phyloP scores from a whole-genome alignment of 1,284 basidiomycete species.

The Trametes sp. region DNA sequence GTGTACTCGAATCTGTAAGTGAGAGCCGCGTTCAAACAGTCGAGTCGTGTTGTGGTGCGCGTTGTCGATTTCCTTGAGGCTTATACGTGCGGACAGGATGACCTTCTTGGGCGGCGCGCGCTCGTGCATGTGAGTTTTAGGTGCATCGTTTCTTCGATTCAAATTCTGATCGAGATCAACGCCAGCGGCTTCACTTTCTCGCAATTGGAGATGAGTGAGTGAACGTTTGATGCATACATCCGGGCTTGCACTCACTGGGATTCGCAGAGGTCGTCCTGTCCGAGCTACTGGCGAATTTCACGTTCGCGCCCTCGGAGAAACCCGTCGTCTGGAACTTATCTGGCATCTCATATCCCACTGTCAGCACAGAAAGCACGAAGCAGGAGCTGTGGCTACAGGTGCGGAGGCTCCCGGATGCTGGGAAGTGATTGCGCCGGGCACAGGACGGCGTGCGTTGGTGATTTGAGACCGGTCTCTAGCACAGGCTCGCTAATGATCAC shows the following conservation, averaged over 20 bases:
- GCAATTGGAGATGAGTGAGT: conserved; percentile 46
- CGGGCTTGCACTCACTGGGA: conserved; percentile 17
- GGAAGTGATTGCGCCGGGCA: too few relatives aligned
- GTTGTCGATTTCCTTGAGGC: background rate
- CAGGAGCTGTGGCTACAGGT: conserved; percentile 31
- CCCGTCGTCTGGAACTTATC: conserved; percentile 29
- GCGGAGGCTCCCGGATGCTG: background rate
- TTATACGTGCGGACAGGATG: conserved; percentile 38
- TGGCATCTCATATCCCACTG: conserved; percentile 31
- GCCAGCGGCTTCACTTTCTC: conserved; percentile 43
- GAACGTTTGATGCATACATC: conserved; percentile 13
- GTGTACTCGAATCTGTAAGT: conserved; percentile 36
- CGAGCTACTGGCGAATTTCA: conserved; percentile 24
- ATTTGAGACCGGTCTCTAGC: too few relatives aligned
- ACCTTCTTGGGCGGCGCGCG: conserved; percentile 44
- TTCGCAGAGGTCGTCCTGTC: conserved; percentile 23
- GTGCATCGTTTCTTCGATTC: background rate
- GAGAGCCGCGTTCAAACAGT: too few relatives aligned
- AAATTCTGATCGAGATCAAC: background rate
- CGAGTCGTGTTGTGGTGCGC: too few relatives aligned
- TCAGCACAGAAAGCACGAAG: conserved; percentile 27
- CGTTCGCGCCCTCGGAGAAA: conserved; percentile 19
- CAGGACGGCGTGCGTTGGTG: too few relatives aligned
- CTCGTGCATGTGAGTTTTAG: conserved; percentile 41
- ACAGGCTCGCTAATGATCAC: too few relatives aligned